Conservation (phyloP, 345 rosid genomes). For the Eucalyptus decipiens region DNA sequence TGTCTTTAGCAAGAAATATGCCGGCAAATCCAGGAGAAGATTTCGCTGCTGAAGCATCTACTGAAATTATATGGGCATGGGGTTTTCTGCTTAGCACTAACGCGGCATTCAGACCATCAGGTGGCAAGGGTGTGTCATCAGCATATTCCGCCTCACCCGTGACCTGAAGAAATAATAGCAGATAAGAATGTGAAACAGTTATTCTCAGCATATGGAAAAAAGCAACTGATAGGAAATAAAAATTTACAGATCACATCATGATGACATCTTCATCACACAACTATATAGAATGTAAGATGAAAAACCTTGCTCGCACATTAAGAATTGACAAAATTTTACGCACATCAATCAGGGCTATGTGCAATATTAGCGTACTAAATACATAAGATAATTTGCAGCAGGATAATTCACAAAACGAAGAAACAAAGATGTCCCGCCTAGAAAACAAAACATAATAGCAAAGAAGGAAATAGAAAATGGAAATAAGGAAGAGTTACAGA, state of each 20-base stretch:
- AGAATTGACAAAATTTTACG: neutral
- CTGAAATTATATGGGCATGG: conserved; percentile 67
- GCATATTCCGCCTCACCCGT: conserved; percentile 92
- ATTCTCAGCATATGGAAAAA: neutral
- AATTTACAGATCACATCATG: neutral
- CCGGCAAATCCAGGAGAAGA: conserved; percentile 72
- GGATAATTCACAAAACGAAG: neutral
- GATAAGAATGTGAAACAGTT: neutral
- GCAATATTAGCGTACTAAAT: neutral
- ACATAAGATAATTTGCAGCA: neutral
- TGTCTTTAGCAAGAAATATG: conserved; percentile 67
- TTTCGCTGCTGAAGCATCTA: conserved; percentile 56
- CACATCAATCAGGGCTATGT: neutral
- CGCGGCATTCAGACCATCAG: conserved; percentile 72
- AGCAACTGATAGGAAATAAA: neutral
- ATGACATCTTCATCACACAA: neutral
- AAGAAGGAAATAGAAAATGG: neutral
- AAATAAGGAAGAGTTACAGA: neutral
- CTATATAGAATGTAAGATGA: neutral
- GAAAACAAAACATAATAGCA: neutral
- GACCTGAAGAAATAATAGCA: conserved; percentile 37
- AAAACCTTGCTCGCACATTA: neutral
- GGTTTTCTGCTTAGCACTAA: conserved; percentile 76
- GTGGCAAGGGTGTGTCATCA: conserved; percentile 75
- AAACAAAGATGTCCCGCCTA: neutral